Conservation (phyloP, 768 basidiomycete genomes). For the Amanita brunnescens region DNA sequence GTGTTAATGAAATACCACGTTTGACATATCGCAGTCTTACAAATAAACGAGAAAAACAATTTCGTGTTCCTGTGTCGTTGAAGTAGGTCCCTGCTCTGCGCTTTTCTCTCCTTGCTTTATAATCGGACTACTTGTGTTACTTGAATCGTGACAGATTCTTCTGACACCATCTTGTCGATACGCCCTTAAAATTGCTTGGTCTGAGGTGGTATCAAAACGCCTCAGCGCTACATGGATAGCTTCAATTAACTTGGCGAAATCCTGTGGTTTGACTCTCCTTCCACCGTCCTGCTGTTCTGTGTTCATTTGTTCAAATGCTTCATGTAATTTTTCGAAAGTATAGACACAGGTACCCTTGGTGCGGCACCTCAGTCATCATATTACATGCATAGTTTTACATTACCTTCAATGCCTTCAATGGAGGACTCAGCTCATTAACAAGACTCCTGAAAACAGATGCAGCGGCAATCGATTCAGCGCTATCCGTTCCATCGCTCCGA, state of each 20-base stretch:
- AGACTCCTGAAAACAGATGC: constrained; percentile 72
- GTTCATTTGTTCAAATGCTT: neutral
- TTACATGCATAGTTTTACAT: constrained; percentile 13
- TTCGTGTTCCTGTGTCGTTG: constrained; percentile 56
- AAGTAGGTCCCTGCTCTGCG: constrained; percentile 21
- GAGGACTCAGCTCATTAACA: constrained; percentile 72
- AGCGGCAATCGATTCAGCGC: constrained; percentile 33
- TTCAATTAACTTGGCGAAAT: constrained; percentile 57
- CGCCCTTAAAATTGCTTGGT: constrained; percentile 70
- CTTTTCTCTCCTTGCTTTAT: neutral
- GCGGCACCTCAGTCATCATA: neutral
- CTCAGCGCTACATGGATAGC: constrained; percentile 60
- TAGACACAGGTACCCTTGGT: neutral
- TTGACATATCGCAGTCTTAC: constrained; percentile 35
- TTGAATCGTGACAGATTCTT: too few relatives aligned
- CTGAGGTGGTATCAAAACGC: constrained; percentile 76
- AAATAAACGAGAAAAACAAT: constrained; percentile 87
- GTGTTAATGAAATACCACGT: constrained; percentile 1
- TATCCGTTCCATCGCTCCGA: neutral
- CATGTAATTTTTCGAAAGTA: neutral
- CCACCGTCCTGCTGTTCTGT: neutral
- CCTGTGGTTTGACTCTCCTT: constrained; percentile 36
- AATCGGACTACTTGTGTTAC: neutral
- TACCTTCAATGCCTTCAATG: constrained; percentile 66
- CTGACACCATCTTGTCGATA: constrained; percentile 42